Percentiles rank a stretch among this genome's conserved stretches.
Evolutionary conservation across 2,329 filamentous ascomycete genomes (phyloP).

Genomic region (Ceratocystis cacaofunesta): DNA sequence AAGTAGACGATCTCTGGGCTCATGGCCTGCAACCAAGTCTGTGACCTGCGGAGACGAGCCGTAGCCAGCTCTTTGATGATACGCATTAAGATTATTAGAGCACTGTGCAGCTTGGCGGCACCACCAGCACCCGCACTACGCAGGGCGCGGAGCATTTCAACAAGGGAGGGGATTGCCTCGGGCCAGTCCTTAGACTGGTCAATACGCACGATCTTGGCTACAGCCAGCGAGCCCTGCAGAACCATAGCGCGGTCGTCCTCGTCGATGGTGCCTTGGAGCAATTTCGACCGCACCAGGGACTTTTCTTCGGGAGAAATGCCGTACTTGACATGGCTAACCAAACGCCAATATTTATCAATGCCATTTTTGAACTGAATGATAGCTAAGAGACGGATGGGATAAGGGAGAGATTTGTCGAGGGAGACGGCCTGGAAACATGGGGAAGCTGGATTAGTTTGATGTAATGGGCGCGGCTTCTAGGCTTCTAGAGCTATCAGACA

Average conservation of each 20-base stretch:
- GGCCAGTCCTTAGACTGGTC: conserved; percentile 85
- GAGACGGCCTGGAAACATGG: conserved; percentile 49
- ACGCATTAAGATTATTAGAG: conserved; percentile 63
- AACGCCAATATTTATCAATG: conserved; percentile 84
- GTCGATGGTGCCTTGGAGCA: conserved; percentile 62
- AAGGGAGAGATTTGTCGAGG: conserved; percentile 60
- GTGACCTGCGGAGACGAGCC: conserved; percentile 58
- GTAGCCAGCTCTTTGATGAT: conserved; percentile 84
- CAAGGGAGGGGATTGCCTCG: conserved; percentile 43
- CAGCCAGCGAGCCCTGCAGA: conserved; percentile 73
- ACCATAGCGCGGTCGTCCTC: conserved; percentile 65
- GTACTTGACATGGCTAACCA: conserved; percentile 40
- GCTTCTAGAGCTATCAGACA: not conserved
- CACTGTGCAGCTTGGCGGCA: conserved; percentile 46
- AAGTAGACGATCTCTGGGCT: conserved; percentile 75
- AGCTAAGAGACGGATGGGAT: conserved; percentile 71
- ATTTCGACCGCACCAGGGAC: conserved; percentile 53
- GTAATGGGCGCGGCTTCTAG: conserved; percentile 9
- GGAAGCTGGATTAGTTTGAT: not conserved
- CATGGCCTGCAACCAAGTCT: conserved; percentile 60
- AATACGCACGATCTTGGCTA: conserved; percentile 75
- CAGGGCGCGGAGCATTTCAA: conserved; percentile 47
- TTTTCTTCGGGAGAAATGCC: conserved; percentile 65
- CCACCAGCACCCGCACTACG: conserved; percentile 23
- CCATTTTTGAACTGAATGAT: conserved; percentile 94